Conservation (phyloP, 306 rosid genomes). For the Cucurbita argyrosperma region DNA sequence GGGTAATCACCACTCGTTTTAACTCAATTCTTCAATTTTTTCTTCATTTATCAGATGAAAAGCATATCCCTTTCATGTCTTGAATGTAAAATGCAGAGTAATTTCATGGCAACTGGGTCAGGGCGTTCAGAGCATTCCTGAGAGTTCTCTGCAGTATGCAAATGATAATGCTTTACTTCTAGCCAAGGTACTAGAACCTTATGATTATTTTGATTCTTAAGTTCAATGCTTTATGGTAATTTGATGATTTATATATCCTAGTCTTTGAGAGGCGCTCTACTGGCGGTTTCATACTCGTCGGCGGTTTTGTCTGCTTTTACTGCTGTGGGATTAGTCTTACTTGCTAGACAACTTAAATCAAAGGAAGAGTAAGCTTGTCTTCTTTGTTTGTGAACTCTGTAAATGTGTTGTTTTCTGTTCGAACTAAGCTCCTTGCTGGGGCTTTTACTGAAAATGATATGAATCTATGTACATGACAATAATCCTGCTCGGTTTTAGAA, state of each 20-base stretch:
- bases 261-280: conserved; percentile 73
- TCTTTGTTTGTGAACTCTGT: conserved; percentile 5
- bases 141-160: conserved; percentile 61
- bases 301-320: conserved; percentile 48
- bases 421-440: not conserved
- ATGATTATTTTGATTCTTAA: not conserved
- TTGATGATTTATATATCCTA: conserved; percentile 17
- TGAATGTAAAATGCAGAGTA: conserved; percentile 27
- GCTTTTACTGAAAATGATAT: not conserved
- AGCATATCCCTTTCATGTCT: not conserved
- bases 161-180: conserved; percentile 75
- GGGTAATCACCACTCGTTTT: conserved; percentile 30
- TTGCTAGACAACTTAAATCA: conserved; percentile 59
- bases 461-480: not conserved
- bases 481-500: not conserved
- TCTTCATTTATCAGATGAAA: not conserved
- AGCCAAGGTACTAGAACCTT: conserved; percentile 51
- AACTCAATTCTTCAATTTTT: not conserved
- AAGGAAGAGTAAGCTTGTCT: conserved; percentile 28
- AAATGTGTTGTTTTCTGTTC: not conserved
- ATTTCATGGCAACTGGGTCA: conserved; percentile 78
- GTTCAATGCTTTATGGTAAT: not conserved
- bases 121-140: conserved; percentile 66
- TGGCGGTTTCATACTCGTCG: conserved; percentile 50
- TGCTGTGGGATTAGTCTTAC: conserved; percentile 56